Base-by-base conservation (phyloP, 805 yeast genomes). In the Metschnikowia hibisci region DNA sequence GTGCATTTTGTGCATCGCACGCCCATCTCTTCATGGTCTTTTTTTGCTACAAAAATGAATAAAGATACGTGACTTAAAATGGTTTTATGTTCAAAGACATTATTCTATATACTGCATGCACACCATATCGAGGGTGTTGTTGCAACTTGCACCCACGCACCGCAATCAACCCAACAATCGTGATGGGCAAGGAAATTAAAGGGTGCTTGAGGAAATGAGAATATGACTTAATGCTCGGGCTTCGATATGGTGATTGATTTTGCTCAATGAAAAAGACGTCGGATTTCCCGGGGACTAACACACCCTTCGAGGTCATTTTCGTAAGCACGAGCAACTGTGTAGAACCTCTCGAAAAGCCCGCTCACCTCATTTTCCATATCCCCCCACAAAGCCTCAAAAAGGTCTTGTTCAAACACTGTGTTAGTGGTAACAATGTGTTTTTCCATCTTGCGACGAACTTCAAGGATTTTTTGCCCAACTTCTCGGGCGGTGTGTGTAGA, bases 381-480 rank as follows among this genome's bases (percentile, higher is more conserved):
- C 12, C 73, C 68, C 93, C 96, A 83, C 43, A 87, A 71, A 54
- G 74, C 77, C 30, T 76, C 80, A 31, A 81, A 63, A 32, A 87
- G 58, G 34, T 74, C 79, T 37, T 69, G 73, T 54, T 80, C 84
- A 47, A 73, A 64, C 45, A 69, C 72, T 27, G 67, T 58, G 47
- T 58, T 39, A 47, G 75, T 59, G 34, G 61, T 46, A 49, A 63
- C 46, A 46, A 81, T 78, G 54, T 86, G 85, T 41, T 69, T 65
- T 25, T 76, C 75, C 42, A 90, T 73, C 36, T 79, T 77, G 35
- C 69, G 64, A 37, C 77, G 76, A 27, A 86, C 66, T 13, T 76
- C 77, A 6, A 71, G 73, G 6, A 84, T 78, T 23, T 81, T 76
- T 27, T 64, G 57, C 20, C 72, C 64, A 18, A 88, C 65, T 36